Evolutionary conservation across 208 protist species (phyloP).

Genomic region (Angomonas deanei): DNA sequence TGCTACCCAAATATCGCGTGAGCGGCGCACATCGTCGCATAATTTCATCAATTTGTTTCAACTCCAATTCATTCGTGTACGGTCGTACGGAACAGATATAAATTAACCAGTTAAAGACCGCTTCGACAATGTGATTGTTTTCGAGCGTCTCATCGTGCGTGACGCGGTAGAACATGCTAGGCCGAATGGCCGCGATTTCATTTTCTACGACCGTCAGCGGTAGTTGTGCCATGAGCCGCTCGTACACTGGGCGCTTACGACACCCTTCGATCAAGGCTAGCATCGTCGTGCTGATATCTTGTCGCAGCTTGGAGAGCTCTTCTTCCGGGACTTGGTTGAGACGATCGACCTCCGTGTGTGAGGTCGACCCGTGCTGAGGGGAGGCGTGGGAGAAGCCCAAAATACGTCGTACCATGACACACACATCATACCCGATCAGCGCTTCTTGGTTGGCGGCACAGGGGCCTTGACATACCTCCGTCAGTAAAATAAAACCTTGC

Average conservation of each 20-base stretch:
- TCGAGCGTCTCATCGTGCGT: constrained; percentile 33
- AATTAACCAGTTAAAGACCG: constrained; percentile 81
- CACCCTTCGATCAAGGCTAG: constrained; percentile 75
- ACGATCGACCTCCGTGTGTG: constrained; percentile 11
- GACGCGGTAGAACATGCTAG: constrained; percentile 26
- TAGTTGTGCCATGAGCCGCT: constrained; percentile 48
- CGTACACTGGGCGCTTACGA: constrained; percentile 32
- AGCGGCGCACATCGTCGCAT: constrained; percentile 33
- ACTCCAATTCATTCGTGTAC: constrained; percentile 28
- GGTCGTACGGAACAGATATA: constrained; percentile 47
- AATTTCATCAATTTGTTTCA: constrained; percentile 38
- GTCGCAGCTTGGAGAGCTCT: constrained; percentile 39
- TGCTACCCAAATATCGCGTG: constrained; percentile 42
- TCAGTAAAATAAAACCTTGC: constrained; percentile 78
- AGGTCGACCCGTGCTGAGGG: neutral
- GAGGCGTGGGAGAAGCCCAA: constrained; percentile 20
- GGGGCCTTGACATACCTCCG: constrained; percentile 90
- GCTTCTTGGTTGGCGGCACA: constrained; percentile 82
- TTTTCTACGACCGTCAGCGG: constrained; percentile 39
- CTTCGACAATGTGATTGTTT: constrained; percentile 32
- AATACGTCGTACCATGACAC: constrained; percentile 27
- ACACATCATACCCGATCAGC: constrained; percentile 53
- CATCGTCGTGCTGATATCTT: constrained; percentile 44
- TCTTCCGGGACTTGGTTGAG: constrained; percentile 27
- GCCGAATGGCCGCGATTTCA: constrained; percentile 30